Base-by-base conservation (phyloP, 2,329 filamentous ascomycete genomes). In the Penicillium polonicum region DNA sequence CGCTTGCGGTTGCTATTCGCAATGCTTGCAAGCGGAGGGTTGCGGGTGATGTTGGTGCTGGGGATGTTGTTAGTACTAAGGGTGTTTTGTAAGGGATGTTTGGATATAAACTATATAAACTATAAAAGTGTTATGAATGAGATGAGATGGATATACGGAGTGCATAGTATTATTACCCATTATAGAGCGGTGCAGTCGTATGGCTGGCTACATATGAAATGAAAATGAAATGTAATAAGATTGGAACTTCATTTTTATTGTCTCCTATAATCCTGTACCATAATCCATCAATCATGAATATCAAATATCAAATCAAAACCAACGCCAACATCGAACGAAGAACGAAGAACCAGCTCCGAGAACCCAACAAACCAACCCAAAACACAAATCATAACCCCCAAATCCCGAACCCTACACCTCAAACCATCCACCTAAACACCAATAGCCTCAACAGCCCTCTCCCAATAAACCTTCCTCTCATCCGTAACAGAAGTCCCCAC, bases 21-120 rank as follows among this genome's bases (percentile, higher is more conserved):
- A 84, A 84, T 74, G 94, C 94, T 10, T 93, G 88, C 48, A 83
- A 84, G 50, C 83, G 86, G 66, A 83, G 85, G 66, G 86, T 93
- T 33, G 84, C 85, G 42, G 91, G 91, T 12, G 88, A 96, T 48
- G 85, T 88, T 46, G 91, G 89, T 73, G 92, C 95, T 77, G 92
- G 91, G 3, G 94, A 99, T 81, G 87, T 97, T 27, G 90, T 92
- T 52, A 97, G 92, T 79, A 97, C 93, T 9, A 97, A 97, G 84
- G 93, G 93, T 12, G 96, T 96, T 35, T 75, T 97, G 76, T 86
- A 69, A 64, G 35, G n/a, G 27, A 27, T 27, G 41, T 38, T 49
- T 36, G 33, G 15, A 43, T 50, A 49, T 29, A 25, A 17, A 35
- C 13, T 23, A 43, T 50, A 49, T 29, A 25, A 17, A 17, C 13